Conservation (phyloP, 495 filamentous ascomycete species). For the Penicillium herquei region DNA sequence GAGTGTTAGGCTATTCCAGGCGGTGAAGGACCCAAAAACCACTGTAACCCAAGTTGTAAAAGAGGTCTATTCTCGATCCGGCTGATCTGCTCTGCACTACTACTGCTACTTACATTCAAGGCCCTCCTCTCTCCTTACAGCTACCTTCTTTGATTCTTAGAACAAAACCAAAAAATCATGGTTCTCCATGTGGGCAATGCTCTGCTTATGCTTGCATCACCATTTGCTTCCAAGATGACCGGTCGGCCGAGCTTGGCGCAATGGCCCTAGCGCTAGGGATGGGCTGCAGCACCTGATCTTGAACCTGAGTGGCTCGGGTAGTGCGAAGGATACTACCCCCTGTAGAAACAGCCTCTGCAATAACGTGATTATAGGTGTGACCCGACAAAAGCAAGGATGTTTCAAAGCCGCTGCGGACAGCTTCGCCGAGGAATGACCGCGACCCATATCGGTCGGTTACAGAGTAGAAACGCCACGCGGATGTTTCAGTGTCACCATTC, state of each 20-base stretch:
- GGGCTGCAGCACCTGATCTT: slow-evolving; percentile 22
- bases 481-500: slow-evolving; percentile 41
- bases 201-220: neutral
- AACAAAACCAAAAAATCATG: too few species aligned
- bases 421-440: slow-evolving; percentile 35
- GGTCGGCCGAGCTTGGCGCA: neutral
- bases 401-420: slow-evolving; percentile 35
- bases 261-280: neutral
- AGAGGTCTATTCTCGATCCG: too few species aligned
- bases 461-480: slow-evolving; percentile 33
- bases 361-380: slow-evolving; percentile 5
- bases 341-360: slow-evolving; percentile 18
- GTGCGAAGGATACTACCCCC: slow-evolving; percentile 26
- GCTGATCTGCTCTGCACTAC: neutral
- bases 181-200: too few species aligned
- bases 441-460: slow-evolving; percentile 33
- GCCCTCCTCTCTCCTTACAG: too few species aligned
- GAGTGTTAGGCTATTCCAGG: too few species aligned
- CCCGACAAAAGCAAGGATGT: slow-evolving; percentile 26
- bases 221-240: neutral
- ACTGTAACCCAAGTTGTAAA: too few species aligned
- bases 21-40: too few species aligned
- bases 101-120: neutral
- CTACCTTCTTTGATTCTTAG: too few species aligned
- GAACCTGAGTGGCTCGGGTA: slow-evolving; percentile 20